Base-by-base conservation (phyloP, 495 filamentous ascomycete species). In the Neurospora discreta region DNA sequence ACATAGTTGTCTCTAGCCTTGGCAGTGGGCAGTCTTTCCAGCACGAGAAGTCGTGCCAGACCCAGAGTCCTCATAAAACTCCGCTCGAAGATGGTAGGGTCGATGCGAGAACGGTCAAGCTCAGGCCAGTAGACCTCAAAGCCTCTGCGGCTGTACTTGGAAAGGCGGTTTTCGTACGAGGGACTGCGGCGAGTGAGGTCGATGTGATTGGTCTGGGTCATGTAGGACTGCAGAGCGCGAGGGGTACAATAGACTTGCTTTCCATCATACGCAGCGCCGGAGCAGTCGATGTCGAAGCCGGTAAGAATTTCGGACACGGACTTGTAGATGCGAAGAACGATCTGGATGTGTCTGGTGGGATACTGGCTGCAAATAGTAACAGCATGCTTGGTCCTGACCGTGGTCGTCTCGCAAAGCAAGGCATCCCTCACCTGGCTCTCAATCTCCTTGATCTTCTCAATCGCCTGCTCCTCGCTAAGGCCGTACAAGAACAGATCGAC, bases 401-500 rank as follows among this genome's bases (percentile, higher is more conserved):
- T 90, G 0, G 91, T 93, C 3, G 89, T 90, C 78, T 95, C 92
- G 23, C 88, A 87, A 30, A 95, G 83, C 71, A 96, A 89, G 5
- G 89, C 87, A 75, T 93, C 89, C 30, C 87, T 88, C 75, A 96
- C 86, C 11, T 80, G 84, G 10, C 81, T 78, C 74, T 95, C 93
- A 75, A 96, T 94, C 69, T 90, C 82, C 74, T 90, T 89, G 78
- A 96, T 94, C 83, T 95, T 95, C 74, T 92, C 88, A 44, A 93
- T 82, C 0, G 90, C 93, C 74, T 92, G 83, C 68, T 88, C 84
- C 73, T 94, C 90, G 36, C 85, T 88, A 74, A 96, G 82, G 0
- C 92, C 92, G 74, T 94, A 92, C 23, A 96, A 76, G 80, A 95
- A 96, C 20, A 96, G 83, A 79, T 96, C 92, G 36, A 96, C 90